These are phyloP conservation scores for Papiliotrema flavescens DNA, from an alignment of 1,284 basidiomycete genomes.

Conservation along the genomic window DNA sequence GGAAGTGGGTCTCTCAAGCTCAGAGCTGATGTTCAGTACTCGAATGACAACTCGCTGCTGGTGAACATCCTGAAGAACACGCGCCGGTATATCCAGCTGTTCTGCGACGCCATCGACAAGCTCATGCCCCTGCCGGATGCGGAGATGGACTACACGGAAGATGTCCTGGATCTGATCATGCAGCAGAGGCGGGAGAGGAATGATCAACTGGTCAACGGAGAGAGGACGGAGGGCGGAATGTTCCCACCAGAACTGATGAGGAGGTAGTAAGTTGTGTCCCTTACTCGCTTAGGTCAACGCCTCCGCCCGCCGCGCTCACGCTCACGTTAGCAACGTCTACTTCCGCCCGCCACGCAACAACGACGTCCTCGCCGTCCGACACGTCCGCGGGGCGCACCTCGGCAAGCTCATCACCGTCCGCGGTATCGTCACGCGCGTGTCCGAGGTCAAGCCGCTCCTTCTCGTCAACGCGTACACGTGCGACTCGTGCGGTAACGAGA, in stretches of 20 bases:
- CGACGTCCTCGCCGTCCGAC: conserved; percentile 76
- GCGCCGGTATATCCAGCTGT: conserved; percentile 84
- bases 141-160: conserved; percentile 81
- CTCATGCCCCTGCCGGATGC: conserved; percentile 80
- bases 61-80: conserved; percentile 76
- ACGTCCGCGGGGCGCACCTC: conserved; percentile 79
- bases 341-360: conserved; percentile 74
- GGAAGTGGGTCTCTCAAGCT: neutral
- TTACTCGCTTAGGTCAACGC: neutral
- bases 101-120: conserved; percentile 85
- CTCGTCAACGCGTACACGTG: conserved; percentile 98
- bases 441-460: conserved; percentile 96
- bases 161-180: conserved; percentile 91
- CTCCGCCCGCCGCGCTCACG: too few species aligned
- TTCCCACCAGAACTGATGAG: conserved; percentile 89
- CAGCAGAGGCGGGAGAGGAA: conserved; percentile 89
- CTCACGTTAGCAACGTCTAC: conserved; percentile 72
- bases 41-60: conserved; percentile 66
- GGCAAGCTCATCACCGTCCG: conserved; percentile 93
- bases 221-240: conserved; percentile 50
- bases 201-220: conserved; percentile 58
- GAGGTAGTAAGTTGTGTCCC: conserved; percentile 75
- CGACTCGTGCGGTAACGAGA: conserved; percentile 96
- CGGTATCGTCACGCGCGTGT: conserved; percentile 96
- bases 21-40: conserved; percentile 47